phyloP scores from a whole-genome alignment of 192 early-diverging fungal genomes.

The Coemansia sp. region DNA sequence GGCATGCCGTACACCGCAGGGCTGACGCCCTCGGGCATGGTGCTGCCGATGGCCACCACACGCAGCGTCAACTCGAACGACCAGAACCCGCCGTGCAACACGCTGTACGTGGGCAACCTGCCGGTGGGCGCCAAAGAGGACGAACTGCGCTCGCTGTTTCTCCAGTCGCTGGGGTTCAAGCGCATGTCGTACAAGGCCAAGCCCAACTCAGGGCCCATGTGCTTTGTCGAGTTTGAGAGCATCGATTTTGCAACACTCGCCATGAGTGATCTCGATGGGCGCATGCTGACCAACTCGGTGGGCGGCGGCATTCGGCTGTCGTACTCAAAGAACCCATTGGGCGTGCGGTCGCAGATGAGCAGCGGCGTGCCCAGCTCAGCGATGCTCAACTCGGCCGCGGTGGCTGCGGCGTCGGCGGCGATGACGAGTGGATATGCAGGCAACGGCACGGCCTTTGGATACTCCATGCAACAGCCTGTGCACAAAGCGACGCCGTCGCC shows the following conservation, averaged over 20 bases:
- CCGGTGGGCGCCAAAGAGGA: constrained; percentile 85
- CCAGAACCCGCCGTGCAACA: constrained; percentile 99
- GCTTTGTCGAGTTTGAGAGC: constrained; percentile 99
- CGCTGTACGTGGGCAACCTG: constrained; percentile 97
- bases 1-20: constrained; percentile 42
- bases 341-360: constrained; percentile 64
- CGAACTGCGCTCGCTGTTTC: constrained; percentile 83
- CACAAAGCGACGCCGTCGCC: constrained; percentile 38
- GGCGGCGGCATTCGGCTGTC: constrained; percentile 94
- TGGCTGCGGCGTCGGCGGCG: constrained; percentile 20
- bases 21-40: constrained; percentile 37
- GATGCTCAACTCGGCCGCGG: constrained; percentile 21
- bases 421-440: constrained; percentile 16
- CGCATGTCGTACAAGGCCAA: constrained; percentile 85
- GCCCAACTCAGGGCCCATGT: constrained; percentile 90
- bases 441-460: constrained; percentile 32
- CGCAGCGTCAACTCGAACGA: constrained; percentile 66
- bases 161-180: constrained; percentile 79
- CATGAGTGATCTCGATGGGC: constrained; percentile 81
- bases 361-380: constrained; percentile 4
- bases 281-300: constrained; percentile 76
- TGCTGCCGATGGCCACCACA: constrained; percentile 50
- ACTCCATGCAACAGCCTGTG: constrained; percentile 22
- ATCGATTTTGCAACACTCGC: constrained; percentile 88
- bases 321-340: constrained; percentile 96